Evolutionary conservation across 805 yeast genomes (phyloP).

Genomic region (Candida alai): DNA sequence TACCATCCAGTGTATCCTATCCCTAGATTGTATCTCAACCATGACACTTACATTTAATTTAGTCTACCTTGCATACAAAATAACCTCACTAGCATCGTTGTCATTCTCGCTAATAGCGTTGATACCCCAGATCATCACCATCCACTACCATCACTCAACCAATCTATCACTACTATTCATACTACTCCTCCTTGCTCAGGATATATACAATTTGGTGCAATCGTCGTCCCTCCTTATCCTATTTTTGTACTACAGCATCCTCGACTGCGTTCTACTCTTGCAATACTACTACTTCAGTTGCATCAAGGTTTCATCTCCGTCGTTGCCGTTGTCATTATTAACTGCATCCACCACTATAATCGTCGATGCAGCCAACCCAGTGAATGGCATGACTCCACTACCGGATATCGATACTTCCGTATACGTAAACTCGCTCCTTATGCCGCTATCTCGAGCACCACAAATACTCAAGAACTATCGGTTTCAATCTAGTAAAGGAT

Average conservation of each 20-base stretch:
- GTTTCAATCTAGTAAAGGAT: conserved; percentile 30
- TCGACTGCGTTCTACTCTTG: conserved; percentile 61
- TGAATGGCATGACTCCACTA: not conserved
- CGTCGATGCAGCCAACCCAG: conserved; percentile 1
- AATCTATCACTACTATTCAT: conserved; percentile 4
- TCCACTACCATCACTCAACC: conserved; percentile 1
- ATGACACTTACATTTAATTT: too few relatives aligned
- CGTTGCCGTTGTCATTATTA: not conserved
- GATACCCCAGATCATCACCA: conserved; percentile 54
- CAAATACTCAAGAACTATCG: conserved; percentile 31
- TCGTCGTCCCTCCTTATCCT: conserved; percentile 68
- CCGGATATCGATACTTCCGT: conserved; percentile 10
- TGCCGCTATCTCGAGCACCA: conserved; percentile 31
- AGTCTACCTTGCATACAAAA: conserved; percentile 9
- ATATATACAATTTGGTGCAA: conserved; percentile 1
- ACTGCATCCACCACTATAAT: not conserved
- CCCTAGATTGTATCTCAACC: too few relatives aligned
- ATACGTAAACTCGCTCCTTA: conserved; percentile 17
- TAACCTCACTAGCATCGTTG: conserved; percentile 32
- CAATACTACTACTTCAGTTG: conserved; percentile 67
- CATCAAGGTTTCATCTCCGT: not conserved
- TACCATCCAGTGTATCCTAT: too few relatives aligned
- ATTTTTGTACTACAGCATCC: conserved; percentile 68
- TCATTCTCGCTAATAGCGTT: conserved; percentile 70
- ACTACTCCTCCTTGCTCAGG: conserved; percentile 1